Evolutionary conservation across 352 stramenopile genomes (phyloP).

Genomic region (Globisporangium cederbergense): DNA sequence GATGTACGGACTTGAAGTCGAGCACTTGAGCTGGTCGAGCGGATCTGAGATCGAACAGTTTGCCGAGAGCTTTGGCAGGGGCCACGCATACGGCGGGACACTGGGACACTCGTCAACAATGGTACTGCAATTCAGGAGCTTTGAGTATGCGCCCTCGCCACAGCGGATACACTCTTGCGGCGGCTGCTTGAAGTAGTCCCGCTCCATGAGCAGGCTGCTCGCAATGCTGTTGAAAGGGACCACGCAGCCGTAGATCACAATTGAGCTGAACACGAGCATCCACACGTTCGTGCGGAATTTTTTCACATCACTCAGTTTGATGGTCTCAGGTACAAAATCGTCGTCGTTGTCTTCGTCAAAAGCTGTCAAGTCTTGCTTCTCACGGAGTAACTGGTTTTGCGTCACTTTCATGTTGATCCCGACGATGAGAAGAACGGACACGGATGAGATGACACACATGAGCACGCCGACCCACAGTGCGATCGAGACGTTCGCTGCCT

Average conservation of each 20-base stretch:
- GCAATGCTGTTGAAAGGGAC: constrained; percentile 94
- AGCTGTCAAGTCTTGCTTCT: constrained; percentile 8
- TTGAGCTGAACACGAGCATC: constrained; percentile 83
- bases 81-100: constrained; percentile 72
- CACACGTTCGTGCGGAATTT: constrained; percentile 85
- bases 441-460: constrained; percentile 72
- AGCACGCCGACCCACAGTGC: constrained; percentile 86
- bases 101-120: constrained; percentile 49
- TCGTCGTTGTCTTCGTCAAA: not conserved
- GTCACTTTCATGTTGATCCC: constrained; percentile 66
- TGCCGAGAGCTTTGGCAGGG: constrained; percentile 53
- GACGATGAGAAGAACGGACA: constrained; percentile 71
- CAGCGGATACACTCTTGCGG: constrained; percentile 47
- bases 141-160: constrained; percentile 48
- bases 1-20: constrained; percentile 52
- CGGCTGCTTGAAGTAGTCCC: constrained; percentile 82
- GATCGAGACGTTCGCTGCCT: constrained; percentile 48
- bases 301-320: constrained; percentile 72
- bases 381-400: constrained; percentile 8
- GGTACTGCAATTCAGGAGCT: constrained; percentile 43
- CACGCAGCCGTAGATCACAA: constrained; percentile 92
- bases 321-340: constrained; percentile 24
- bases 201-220: constrained; percentile 89
- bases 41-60: constrained; percentile 72
- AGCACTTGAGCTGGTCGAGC: constrained; percentile 60